Conservation (phyloP, 2,329 filamentous ascomycete species). For the Trichoderma simmonsii region DNA sequence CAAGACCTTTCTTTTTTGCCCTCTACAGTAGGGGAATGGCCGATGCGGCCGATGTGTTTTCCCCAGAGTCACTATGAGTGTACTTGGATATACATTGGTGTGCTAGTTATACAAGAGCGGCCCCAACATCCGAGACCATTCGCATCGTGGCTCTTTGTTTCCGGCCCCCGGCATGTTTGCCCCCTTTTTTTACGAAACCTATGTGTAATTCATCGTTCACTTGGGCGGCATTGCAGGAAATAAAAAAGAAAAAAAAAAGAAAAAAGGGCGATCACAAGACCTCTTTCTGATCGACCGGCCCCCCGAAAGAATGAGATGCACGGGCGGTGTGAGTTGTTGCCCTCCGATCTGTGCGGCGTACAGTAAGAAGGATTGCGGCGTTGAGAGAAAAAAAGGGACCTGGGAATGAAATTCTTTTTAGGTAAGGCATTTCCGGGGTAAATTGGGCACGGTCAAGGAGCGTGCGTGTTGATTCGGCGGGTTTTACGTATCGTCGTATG, state of each 20-base stretch:
- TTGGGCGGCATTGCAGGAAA: too few species aligned
- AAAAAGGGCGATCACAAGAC: constrained; percentile 9
- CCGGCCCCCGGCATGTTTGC: background rate
- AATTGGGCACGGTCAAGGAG: background rate
- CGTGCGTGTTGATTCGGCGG: background rate
- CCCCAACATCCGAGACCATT: background rate
- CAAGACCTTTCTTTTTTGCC: background rate
- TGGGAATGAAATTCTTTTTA: background rate
- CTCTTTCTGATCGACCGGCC: background rate
- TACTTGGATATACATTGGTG: background rate
- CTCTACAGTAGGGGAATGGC: background rate
- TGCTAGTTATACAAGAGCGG: background rate
- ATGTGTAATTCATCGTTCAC: too few species aligned
- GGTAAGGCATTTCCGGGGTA: background rate
- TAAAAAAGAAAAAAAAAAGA: background rate
- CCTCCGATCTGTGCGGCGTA: background rate
- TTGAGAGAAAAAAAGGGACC: background rate
- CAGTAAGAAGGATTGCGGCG: background rate
- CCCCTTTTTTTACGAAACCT: background rate
- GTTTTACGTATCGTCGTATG: background rate
- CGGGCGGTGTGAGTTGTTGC: background rate
- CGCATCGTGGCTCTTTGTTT: background rate
- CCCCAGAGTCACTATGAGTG: background rate
- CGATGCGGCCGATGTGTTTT: background rate
- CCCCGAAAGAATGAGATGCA: background rate